Conservation (phyloP, 306 rosid species). For the Vachellia pachyceras region DNA sequence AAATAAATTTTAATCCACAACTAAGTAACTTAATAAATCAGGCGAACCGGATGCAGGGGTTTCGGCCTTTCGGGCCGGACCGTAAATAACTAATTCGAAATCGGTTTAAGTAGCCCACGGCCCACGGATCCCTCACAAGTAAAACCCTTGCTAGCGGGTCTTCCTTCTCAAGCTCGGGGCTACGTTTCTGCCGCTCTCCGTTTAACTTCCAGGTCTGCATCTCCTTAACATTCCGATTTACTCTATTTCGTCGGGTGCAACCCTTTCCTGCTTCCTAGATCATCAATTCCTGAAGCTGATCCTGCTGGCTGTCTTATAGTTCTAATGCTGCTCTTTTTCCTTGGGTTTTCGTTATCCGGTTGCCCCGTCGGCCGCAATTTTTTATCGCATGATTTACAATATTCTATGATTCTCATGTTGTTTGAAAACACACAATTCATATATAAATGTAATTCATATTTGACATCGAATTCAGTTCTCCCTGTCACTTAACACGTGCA, state of each 20-base stretch:
- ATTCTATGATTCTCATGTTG: not conserved
- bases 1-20: no score
- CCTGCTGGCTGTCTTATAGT: not conserved
- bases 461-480: not conserved
- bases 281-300: not conserved
- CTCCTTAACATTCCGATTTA: not conserved
- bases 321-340: not conserved
- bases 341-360: not conserved
- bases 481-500: not conserved
- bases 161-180: not conserved
- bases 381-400: not conserved
- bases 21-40: not conserved
- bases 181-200: not conserved
- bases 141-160: not conserved
- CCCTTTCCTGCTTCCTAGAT: not conserved
- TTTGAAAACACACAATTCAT: not conserved
- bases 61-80: not conserved
- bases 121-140: no score
- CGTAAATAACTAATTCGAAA: no score
- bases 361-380: not conserved
- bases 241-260: not conserved
- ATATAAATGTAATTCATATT: not conserved
- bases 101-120: not conserved
- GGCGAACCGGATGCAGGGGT: not conserved
- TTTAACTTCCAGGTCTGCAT: constrained; percentile 9